Evolutionary conservation across 1,139 yeast species (phyloP), one percentile per base, ranked within the genome.

Genomic region (Zygoascus sp.): DNA sequence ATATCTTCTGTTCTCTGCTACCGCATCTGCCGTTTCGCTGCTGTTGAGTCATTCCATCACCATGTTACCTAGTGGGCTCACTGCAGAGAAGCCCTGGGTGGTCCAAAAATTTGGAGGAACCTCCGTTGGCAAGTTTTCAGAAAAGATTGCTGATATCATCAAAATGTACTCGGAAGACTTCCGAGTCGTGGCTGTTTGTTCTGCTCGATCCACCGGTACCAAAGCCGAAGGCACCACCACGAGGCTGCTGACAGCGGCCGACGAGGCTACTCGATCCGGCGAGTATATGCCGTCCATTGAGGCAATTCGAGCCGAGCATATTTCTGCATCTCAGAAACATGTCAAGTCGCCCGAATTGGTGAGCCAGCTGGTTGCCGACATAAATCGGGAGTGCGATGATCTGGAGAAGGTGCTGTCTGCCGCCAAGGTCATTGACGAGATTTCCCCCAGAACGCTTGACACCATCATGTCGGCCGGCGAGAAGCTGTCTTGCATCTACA

Each of bases 81-180:
- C 43, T 49, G 23, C 44, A 30, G 51, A 45, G 17, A 55, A 54
- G 44, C 61, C 59, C 16, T 90, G 97, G 97, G 70, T 92, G 19
- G 85, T 92, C 7, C 98, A 92, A 65, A 92, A 92, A 67, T 92
- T 87, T 60, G 98, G 98, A 38, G 98, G 98, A 45, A 92, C 98
- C n/a, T 83, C 95, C 40, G 96, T 92, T 32, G 98, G 98, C 25
- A 92, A 92, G 64, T 90, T 90, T 65, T 87, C 97, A 5, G 79
- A 75, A 46, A 77, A 82, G 54, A 92, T 92, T 47, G 90, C 89
- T 15, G 87, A 88, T 55, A 88, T 92, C 45, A 85, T 89, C 47
- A 79, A 80, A 60, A 79, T 73, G 28, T 86, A 81, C 62, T 72
- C 81, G 32, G 63, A 74, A 41, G 68, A 70, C 21, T 76, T 78